Evolutionary conservation across 2,329 filamentous ascomycete genomes (phyloP).

Genomic region (Beauveria scarabaeidicola): DNA sequence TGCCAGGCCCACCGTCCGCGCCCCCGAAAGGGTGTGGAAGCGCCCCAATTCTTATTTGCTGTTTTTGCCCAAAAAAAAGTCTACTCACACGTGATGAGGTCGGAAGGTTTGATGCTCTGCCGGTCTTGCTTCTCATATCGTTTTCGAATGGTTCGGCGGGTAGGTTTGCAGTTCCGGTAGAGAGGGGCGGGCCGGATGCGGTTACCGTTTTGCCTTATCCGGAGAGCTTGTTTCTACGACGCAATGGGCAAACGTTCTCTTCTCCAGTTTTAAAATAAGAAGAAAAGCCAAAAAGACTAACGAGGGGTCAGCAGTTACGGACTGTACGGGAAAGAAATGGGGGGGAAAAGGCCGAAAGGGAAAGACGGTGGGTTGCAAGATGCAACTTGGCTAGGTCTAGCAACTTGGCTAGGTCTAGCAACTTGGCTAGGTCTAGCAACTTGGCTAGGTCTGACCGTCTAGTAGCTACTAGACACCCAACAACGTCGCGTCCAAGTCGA

Average conservation of each 20-base stretch:
- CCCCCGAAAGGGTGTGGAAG: conserved; percentile 11
- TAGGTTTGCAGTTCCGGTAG: background rate
- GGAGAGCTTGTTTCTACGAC: background rate
- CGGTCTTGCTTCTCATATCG: background rate
- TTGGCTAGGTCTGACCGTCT: too few species aligned
- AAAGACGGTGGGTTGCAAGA: background rate
- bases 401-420: too few species aligned
- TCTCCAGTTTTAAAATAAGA: too few species aligned
- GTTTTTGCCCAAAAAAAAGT: background rate
- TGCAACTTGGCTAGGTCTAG: background rate
- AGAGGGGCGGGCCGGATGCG: background rate
- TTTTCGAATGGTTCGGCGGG: background rate
- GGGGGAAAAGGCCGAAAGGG: background rate
- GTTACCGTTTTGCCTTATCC: background rate
- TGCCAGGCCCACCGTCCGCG: conserved; percentile 10
- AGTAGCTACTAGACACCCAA: background rate
- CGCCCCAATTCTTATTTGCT: conserved; percentile 9
- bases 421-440: background rate
- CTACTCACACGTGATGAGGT: conserved; percentile 5
- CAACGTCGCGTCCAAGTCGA: background rate
- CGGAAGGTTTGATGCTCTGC: conserved; percentile 5
- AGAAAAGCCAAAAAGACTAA: background rate
- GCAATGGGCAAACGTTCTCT: background rate
- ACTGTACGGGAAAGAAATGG: background rate
- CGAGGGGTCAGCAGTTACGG: background rate